Conservation (phyloP, 2,329 filamentous ascomycete genomes). For the Xylaria sp. region DNA sequence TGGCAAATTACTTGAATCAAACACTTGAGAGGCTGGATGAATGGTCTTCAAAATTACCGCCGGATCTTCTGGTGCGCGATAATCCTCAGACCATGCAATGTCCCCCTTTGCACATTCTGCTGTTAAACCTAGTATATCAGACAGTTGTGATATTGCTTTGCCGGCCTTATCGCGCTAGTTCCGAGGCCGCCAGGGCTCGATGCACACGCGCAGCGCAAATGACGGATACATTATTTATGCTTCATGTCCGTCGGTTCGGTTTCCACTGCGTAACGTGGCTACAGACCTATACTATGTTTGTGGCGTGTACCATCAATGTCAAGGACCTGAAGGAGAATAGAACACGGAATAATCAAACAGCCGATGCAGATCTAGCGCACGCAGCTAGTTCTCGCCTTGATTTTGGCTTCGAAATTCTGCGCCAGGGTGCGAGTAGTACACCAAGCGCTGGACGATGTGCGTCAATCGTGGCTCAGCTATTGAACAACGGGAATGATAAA, state of each 20-base stretch:
- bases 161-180: constrained; percentile 11
- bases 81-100: neutral
- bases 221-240: constrained; percentile 12
- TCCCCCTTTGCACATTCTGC: constrained; percentile 1
- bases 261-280: constrained; percentile 11
- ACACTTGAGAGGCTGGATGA: neutral
- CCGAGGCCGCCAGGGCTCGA: constrained; percentile 1
- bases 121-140: constrained; percentile 9
- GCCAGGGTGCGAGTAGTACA: neutral
- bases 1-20: neutral
- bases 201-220: constrained; percentile 9
- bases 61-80: neutral
- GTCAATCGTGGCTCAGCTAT: neutral
- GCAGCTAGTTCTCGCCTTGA: constrained; percentile 1
- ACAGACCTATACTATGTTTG: constrained; percentile 13
- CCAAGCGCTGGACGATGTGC: neutral
- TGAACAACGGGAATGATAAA: neutral
- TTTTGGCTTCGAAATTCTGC: neutral
- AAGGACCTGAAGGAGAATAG: neutral
- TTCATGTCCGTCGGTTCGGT: constrained; percentile 10
- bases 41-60: neutral
- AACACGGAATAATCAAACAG: neutral
- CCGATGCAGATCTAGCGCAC: neutral
- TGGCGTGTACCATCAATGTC: constrained; percentile 1
- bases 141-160: constrained; percentile 15